phyloP scores from a whole-genome alignment of 2,329 filamentous ascomycete species.

The Aspergillus phoenicis region DNA sequence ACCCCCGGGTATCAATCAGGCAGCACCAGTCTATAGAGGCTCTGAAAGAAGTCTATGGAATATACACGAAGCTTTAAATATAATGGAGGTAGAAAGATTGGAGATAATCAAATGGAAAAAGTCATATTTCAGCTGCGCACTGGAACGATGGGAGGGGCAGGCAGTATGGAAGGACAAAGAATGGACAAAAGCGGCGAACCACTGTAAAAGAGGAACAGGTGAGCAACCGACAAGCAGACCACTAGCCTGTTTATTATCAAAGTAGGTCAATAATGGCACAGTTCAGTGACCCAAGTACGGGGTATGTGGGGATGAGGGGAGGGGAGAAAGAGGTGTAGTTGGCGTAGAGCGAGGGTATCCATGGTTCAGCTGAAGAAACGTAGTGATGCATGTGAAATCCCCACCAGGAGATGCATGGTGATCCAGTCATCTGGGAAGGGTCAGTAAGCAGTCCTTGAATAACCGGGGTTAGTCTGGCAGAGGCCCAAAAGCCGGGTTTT shows the following conservation, averaged over 20 bases:
- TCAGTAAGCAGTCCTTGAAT: neutral
- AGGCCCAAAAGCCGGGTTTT: neutral
- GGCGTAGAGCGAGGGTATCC: neutral
- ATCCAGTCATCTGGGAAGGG: slow-evolving; percentile 7
- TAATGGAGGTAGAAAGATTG: neutral
- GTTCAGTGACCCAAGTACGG: neutral
- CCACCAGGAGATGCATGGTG: slow-evolving; percentile 9
- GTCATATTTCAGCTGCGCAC: neutral
- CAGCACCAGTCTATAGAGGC: neutral
- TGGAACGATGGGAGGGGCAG: neutral
- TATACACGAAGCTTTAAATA: too few species aligned
- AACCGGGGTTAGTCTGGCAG: neutral
- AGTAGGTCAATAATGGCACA: neutral
- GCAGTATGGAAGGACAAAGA: neutral
- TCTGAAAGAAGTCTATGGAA: neutral
- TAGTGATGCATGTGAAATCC: slow-evolving; percentile 12
- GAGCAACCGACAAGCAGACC: neutral
- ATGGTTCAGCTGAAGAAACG: slow-evolving; percentile 8
- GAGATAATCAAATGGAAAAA: neutral
- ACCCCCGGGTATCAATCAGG: neutral
- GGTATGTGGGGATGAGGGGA: neutral
- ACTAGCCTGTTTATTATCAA: too few species aligned
- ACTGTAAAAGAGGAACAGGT: neutral
- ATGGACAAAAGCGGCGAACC: neutral
- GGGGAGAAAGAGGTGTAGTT: too few species aligned